Percentiles rank a stretch among this genome's conserved stretches.
phyloP scores from a whole-genome alignment of 2,329 filamentous ascomycete species.

The Fonsecaea monophora region DNA sequence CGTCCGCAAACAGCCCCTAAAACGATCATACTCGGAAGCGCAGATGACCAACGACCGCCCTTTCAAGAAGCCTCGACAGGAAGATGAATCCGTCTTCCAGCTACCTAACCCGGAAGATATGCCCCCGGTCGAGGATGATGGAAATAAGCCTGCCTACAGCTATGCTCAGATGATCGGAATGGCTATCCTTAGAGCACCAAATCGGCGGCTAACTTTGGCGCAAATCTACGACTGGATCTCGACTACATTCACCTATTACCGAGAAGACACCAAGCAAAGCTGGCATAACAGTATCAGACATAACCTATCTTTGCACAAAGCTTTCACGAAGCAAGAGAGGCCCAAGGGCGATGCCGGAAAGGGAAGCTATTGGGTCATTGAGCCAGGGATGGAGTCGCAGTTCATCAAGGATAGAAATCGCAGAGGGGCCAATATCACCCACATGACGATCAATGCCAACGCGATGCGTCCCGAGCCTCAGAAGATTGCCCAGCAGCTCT shows the following conservation, averaged over 20 bases:
- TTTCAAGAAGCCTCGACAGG: slow-evolving; percentile 72
- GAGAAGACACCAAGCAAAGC: slow-evolving; percentile 72
- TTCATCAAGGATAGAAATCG: slow-evolving; percentile 84
- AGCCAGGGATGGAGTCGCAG: slow-evolving; percentile 83
- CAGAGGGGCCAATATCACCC: slow-evolving; percentile 43
- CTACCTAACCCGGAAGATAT: slow-evolving; percentile 80
- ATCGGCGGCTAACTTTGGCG: slow-evolving; percentile 82
- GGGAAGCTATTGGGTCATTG: slow-evolving; percentile 95
- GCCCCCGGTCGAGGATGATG: slow-evolving; percentile 81
- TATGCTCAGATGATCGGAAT: slow-evolving; percentile 96
- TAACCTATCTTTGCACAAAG: slow-evolving; percentile 95
- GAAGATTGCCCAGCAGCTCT: slow-evolving; percentile 36
- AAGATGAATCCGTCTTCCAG: slow-evolving; percentile 54
- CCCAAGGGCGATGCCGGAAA: slow-evolving; percentile 98
- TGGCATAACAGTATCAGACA: slow-evolving; percentile 99
- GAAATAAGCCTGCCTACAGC: slow-evolving; percentile 86
- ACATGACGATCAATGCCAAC: slow-evolving; percentile 52
- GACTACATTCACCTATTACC: slow-evolving; percentile 91
- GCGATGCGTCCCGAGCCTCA: slow-evolving; percentile 33
- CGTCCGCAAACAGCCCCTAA: slow-evolving; percentile 54
- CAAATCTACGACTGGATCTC: slow-evolving; percentile 99
- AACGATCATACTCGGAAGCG: slow-evolving; percentile 73
- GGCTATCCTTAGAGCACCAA: slow-evolving; percentile 88
- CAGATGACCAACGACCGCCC: slow-evolving; percentile 74
- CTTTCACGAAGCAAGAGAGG: slow-evolving; percentile 92